Base-by-base conservation (phyloP, 129 eudicot genomes). In the Logfia minima region DNA sequence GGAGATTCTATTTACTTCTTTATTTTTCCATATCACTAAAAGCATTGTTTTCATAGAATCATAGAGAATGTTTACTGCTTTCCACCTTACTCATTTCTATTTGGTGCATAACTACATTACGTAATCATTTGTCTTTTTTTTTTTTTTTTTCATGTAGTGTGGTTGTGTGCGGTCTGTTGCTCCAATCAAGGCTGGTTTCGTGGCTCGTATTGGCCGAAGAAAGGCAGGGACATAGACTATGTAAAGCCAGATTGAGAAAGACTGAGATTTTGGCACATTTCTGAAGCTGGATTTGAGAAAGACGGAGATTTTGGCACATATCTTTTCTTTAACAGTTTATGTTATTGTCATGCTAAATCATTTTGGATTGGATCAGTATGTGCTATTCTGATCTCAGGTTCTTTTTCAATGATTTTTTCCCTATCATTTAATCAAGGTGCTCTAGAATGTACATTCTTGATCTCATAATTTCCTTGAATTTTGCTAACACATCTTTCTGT, bases 141-240 rank as follows among this genome's bases (percentile, higher is more conserved):
- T 24, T 4, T 3, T 0, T 28, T n/a, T n/a, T n/a, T n/a, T n/a
- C n/a, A n/a, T 64, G 79, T 29, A 75, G 79, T 64, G 72, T 75
- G 79, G 79, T 51, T 75, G 51, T 18, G 64, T 71, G 21, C 58
- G 72, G 58, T 75, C 79, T 11, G 79, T 64, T 75, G 79, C 79
- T 75, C 72, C 51, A 28, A 75, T 75, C 32, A 75, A 75, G 62
- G 72, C 79, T 16, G 72, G 79, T 45, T 75, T 75, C 2, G 52
- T 75, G 72, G 79, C 79, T 75, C 79, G 72, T 45, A 64, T 75
- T 41, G 79, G 79, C 17, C 62, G 64, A 43, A 75, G 63, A 63
- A 75, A 75, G 63, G 72, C 72, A 26, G 79, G 72, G 37, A n/a
- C 64, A 26, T 75, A 26, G 18, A 5, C 21, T 10, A 4, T 14